Base-by-base conservation (phyloP, 75 land plant genomes). In the Chamaecyparis obtusa region DNA sequence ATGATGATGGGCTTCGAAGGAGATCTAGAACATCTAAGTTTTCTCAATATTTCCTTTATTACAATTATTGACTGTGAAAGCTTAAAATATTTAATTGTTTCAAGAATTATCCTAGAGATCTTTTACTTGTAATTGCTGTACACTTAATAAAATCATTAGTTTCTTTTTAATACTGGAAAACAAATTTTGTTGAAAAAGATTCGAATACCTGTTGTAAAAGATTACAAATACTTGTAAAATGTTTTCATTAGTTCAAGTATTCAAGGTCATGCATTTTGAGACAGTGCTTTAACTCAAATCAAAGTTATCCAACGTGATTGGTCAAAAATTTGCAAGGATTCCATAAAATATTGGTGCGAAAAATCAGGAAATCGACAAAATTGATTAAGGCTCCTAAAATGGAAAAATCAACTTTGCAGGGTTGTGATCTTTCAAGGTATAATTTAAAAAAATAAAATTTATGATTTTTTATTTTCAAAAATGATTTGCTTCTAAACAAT, bases 151-250 rank as follows among this genome's bases (percentile, higher is more conserved):
- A 72, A 32, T 72, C 35, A 72, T 72, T 32, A 72, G 27, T 39
- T 72, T 72, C 76, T 72, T 72, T 60, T 72, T 13, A 72, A 32
- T 72, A 72, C 27, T 72, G 76, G 76, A 32, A 72, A 72, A n/a
- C 30, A 72, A 72, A 72, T 72, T 72, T 2, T 13, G 35, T 72
- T 9, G 75, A 3, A 72, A 30, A 30, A 30, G 74, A 69, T 3
- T 69, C 7, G n/a, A 71, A n/a, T 32, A 24, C 9, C 33, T 71
- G 75, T 71, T n/a, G 13, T 71, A 71, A 32, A 71, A 71, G 9
- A 10, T 10, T 32, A 49, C 51, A 49, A 49, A 49, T 49, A 49
- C 13, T 10, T 49, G 51, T 49, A 49, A 49, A 49, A 9, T 49
- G 11, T 49, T 49, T 49, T 49, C 11, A 32, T 32, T 13, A 30